phyloP scores from a whole-genome alignment of 2,329 filamentous ascomycete genomes.

The Claviceps maximensis region DNA sequence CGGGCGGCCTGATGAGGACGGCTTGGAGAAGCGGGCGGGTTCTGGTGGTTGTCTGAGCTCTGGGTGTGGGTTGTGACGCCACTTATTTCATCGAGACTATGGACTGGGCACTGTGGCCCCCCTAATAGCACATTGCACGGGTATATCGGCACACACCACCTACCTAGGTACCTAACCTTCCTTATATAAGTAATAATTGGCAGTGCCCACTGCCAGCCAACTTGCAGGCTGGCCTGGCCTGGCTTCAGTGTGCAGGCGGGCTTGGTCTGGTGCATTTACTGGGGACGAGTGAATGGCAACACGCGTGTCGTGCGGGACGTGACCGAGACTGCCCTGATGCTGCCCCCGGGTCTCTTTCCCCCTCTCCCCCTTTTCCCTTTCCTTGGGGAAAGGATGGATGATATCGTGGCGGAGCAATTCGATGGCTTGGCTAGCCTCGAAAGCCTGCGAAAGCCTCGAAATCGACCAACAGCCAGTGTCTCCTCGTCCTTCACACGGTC shows the following conservation, averaged over 20 bases:
- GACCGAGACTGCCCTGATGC: background rate
- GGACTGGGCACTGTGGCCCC: background rate
- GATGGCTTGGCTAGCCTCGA: background rate
- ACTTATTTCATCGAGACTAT: constrained; percentile 3
- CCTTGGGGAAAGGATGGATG: background rate
- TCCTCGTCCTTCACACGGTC: background rate
- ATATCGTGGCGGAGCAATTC: background rate
- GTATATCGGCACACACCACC: background rate
- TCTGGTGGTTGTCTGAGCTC: background rate
- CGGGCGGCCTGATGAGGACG: constrained; percentile 1
- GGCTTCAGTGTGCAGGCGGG: no score
- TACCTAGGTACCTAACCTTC: no score
- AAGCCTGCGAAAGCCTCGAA: no score
- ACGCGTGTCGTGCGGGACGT: no score
- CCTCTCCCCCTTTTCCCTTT: background rate
- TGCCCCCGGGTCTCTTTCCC: no score
- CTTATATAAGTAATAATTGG: no score
- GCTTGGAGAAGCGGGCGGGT: constrained; percentile 2
- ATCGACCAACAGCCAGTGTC: no score
- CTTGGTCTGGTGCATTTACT: no score
- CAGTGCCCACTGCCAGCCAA: no score
- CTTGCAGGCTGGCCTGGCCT: no score
- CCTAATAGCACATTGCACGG: background rate
- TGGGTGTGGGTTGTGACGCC: constrained; percentile 2
- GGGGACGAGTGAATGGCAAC: no score